phyloP scores from a whole-genome alignment of 768 basidiomycete species.

The Trametes punicea region DNA sequence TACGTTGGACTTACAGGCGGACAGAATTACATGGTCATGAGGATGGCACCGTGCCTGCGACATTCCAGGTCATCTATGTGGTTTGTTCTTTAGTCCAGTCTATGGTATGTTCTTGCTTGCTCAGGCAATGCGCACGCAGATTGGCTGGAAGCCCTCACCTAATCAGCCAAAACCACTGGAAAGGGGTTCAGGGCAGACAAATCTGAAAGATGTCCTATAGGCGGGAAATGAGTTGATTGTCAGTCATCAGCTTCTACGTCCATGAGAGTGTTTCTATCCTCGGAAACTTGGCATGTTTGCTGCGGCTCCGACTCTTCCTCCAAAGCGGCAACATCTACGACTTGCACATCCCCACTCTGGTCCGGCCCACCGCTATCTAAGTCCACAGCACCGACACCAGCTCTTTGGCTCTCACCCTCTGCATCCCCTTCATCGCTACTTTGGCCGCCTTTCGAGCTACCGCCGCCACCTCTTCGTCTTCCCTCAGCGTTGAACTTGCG shows the following conservation, averaged over 20 bases:
- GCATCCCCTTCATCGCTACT: constrained; percentile 22
- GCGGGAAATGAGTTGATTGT: not conserved
- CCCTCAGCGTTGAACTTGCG: constrained; percentile 70
- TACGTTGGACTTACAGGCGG: not conserved
- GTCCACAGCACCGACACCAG: constrained; percentile 22
- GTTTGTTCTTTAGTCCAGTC: constrained; percentile 39
- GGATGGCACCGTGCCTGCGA: constrained; percentile 86
- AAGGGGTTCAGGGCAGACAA: constrained; percentile 59
- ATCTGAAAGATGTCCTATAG: constrained; percentile 58
- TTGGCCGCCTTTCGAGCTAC: constrained; percentile 12
- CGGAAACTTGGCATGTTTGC: not conserved
- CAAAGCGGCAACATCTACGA: constrained; percentile 13
- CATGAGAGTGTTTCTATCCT: not conserved
- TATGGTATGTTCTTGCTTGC: not conserved
- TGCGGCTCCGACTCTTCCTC: not conserved
- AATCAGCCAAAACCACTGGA: constrained; percentile 64
- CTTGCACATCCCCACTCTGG: constrained; percentile 11
- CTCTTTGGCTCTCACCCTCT: too few relatives aligned
- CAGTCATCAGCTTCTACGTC: not conserved
- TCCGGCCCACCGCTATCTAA: constrained; percentile 13
- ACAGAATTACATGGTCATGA: constrained; percentile 81
- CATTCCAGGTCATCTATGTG: constrained; percentile 95
- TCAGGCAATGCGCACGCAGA: constrained; percentile 38
- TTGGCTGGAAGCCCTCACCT: constrained; percentile 79
- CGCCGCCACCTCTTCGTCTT: constrained; percentile 29